These are phyloP conservation scores for Coelastrella sp. DNA, from an alignment of 139 green algal genomes.

Conservation along the genomic window DNA sequence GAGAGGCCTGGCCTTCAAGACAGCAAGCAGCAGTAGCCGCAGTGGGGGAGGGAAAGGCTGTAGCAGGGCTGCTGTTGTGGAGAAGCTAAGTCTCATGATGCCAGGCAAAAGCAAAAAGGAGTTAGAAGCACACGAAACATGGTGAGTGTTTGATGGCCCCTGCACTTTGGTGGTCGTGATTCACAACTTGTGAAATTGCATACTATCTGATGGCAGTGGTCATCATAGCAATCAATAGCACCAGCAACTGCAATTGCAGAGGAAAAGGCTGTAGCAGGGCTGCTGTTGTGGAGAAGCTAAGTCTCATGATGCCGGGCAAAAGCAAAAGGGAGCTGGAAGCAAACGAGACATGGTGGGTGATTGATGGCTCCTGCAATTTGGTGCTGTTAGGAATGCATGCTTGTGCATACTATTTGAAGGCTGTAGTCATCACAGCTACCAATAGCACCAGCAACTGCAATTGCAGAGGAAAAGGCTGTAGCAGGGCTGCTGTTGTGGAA, in stretches of 20 bases:
- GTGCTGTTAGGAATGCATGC: too few species aligned
- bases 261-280: constrained; percentile 34
- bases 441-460: not conserved
- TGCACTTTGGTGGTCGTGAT: too few species aligned
- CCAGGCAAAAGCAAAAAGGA: constrained; percentile 25
- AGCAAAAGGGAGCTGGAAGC: constrained; percentile 7
- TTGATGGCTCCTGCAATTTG: too few species aligned
- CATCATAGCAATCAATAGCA: too few species aligned
- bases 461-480: constrained; percentile 6
- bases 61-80: constrained; percentile 37
- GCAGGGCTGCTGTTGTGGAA: constrained; percentile 36
- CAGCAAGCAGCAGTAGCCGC: not conserved
- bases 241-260: not conserved
- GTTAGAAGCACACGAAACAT: constrained; percentile 7
- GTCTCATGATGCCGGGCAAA: constrained; percentile 39
- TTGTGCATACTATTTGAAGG: too few species aligned
- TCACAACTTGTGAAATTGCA: too few species aligned
- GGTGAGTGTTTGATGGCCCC: too few species aligned
- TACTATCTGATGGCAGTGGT: too few species aligned
- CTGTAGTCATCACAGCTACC: too few species aligned
- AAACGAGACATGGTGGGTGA: not conserved
- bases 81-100: constrained; percentile 33
- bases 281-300: constrained; percentile 28
- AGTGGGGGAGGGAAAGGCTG: not conserved
- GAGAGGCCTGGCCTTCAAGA: constrained; percentile 14